Conservation (phyloP, 2,329 filamentous ascomycete genomes). For the Aspergillus tamarii region DNA sequence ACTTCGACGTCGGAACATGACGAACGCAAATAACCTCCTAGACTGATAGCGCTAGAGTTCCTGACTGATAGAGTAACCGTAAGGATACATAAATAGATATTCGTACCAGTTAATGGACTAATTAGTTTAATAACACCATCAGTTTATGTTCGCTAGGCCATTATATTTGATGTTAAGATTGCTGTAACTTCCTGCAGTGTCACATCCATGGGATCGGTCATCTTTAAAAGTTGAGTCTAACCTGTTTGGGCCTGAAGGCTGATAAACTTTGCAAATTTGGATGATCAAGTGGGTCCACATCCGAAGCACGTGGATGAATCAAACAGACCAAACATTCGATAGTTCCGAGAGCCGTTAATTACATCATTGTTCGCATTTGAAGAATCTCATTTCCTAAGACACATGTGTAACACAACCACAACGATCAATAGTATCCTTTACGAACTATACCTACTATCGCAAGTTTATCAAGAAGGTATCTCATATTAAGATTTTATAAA, state of each 20-base stretch:
- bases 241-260: constrained; percentile 16
- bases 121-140: not conserved
- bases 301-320: constrained; percentile 23
- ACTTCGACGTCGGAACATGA: not conserved
- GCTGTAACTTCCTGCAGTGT: constrained; percentile 15
- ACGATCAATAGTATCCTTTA: not conserved
- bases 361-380: constrained; percentile 18
- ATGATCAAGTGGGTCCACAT: constrained; percentile 23
- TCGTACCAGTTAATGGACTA: not conserved
- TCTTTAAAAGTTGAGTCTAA: constrained; percentile 17
- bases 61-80: not conserved
- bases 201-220: constrained; percentile 21
- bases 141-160: not conserved
- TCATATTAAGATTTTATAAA: not conserved
- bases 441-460: not conserved
- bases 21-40: not conserved
- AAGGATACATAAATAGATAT: no score
- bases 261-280: constrained; percentile 25
- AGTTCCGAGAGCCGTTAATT: constrained; percentile 7
- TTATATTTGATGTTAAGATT: not conserved
- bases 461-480: not conserved
- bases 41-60: not conserved
- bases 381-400: not conserved
- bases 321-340: constrained; percentile 21
- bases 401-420: not conserved